Evolutionary conservation across 371 early-diverging fungal genomes (phyloP).

Genomic region (Cokeromyces recurvatus): DNA sequence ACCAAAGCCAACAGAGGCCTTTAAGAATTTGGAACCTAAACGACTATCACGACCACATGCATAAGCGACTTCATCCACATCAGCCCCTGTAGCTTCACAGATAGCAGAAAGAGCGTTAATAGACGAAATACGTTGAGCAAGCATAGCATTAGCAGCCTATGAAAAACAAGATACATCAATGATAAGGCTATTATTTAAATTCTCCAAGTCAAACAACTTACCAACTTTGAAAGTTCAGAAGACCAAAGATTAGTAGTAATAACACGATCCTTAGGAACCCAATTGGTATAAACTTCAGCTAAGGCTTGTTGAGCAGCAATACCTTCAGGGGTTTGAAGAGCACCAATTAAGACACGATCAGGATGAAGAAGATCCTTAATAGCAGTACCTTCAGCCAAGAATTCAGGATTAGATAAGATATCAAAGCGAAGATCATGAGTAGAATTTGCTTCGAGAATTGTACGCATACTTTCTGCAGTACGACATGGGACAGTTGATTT

Average conservation of each 20-base stretch:
- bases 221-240: constrained; percentile 89
- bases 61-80: constrained; percentile 92
- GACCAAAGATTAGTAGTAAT: constrained; percentile 94
- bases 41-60: constrained; percentile 88
- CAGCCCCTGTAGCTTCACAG: constrained; percentile 94
- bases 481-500: constrained; percentile 96
- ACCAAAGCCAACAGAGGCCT: constrained; percentile 92
- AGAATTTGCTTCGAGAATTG: constrained; percentile 83
- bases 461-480: constrained; percentile 87
- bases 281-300: constrained; percentile 74
- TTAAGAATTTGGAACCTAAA: constrained; percentile 90
- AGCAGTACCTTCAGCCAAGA: constrained; percentile 95
- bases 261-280: constrained; percentile 83
- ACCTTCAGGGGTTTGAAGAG: constrained; percentile 74
- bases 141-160: constrained; percentile 90
- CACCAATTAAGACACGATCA: constrained; percentile 93
- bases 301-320: constrained; percentile 73
- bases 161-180: constrained; percentile 1
- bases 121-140: constrained; percentile 94
- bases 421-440: constrained; percentile 71
- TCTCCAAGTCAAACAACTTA: constrained; percentile 26
- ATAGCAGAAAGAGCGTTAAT: constrained; percentile 91
- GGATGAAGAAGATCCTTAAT: constrained; percentile 82
- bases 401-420: constrained; percentile 95
- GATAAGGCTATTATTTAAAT: too few species aligned